Evolutionary conservation across 768 basidiomycete genomes (phyloP).

Genomic region (Obba rivulosa): DNA sequence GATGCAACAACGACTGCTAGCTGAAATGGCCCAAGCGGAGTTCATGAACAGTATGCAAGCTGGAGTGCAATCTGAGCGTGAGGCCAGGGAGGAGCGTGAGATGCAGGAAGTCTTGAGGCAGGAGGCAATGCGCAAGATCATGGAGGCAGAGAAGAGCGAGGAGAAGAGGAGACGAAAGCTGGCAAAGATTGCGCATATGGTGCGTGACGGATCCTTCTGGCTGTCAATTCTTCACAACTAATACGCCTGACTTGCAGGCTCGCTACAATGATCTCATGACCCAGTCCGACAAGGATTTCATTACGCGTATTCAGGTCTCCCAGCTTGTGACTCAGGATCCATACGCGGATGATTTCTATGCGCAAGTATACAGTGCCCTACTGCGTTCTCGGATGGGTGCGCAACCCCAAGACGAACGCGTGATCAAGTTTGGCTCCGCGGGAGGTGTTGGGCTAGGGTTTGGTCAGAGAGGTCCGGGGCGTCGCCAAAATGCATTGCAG

Average conservation of each 20-base stretch:
- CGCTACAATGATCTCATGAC: conserved; percentile 96
- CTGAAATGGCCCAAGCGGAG: conserved; percentile 69
- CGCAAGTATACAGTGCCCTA: conserved; percentile 89
- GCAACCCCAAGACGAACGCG: conserved; percentile 66
- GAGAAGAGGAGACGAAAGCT: conserved; percentile 76
- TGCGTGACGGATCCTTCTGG: conserved; percentile 23
- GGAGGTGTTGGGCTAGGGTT: conserved; percentile 85
- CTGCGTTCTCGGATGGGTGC: conserved; percentile 74
- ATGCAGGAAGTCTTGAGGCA: conserved; percentile 67
- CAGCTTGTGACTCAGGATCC: conserved; percentile 97
- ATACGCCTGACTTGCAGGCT: conserved; percentile 41
- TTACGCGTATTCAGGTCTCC: conserved; percentile 97
- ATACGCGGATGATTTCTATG: conserved; percentile 97
- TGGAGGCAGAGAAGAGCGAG: conserved; percentile 87
- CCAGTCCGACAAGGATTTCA: conserved; percentile 98
- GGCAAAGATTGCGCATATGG: conserved; percentile 87
- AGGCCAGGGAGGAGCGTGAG: conserved; percentile 34
- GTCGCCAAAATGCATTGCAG: conserved; percentile 84
- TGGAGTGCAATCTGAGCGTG: conserved; percentile 10
- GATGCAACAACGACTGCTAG: conserved; percentile 70
- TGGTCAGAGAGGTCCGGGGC: conserved; percentile 57
- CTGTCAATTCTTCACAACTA: not conserved
- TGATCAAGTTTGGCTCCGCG: conserved; percentile 78
- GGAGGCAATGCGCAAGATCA: conserved; percentile 85
- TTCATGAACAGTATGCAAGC: conserved; percentile 61